phyloP scores from a whole-genome alignment of 768 basidiomycete species.

The Rhodosporidiobolus sp. region DNA sequence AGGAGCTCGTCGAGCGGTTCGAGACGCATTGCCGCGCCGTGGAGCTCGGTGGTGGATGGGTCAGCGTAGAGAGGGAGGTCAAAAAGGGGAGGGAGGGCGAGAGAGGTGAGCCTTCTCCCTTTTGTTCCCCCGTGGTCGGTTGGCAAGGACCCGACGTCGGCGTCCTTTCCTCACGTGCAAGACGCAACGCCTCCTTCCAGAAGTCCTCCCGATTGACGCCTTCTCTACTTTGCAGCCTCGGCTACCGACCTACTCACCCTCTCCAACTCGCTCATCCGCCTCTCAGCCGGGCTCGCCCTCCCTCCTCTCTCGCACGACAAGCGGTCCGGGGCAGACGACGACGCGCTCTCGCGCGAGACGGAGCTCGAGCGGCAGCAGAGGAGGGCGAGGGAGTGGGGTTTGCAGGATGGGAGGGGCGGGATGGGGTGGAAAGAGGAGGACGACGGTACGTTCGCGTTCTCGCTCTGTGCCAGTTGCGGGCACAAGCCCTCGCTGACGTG shows the following conservation, averaged over 20 bases:
- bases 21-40: conserved; percentile 64
- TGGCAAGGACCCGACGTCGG: not conserved
- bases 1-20: conserved; percentile 61
- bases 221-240: not conserved
- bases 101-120: conserved; percentile 56
- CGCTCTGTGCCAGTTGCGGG: not conserved
- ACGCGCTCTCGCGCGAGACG: no score
- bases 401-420: conserved; percentile 68
- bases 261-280: conserved; percentile 9
- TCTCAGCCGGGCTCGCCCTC: conserved; percentile 9
- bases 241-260: conserved; percentile 6
- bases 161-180: no score
- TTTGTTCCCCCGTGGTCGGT: not conserved
- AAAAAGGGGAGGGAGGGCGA: conserved; percentile 63
- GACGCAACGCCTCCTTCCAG: not conserved
- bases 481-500: not conserved
- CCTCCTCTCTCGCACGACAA: conserved; percentile 14
- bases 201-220: not conserved
- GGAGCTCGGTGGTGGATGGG: conserved; percentile 56
- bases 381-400: conserved; percentile 54
- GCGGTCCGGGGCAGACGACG: not conserved
- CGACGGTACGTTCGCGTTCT: conserved; percentile 53
- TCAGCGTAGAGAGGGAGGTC: conserved; percentile 64
- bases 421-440: conserved; percentile 86
- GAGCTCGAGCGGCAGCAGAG: conserved; percentile 47